Evolutionary conservation across 2,329 filamentous ascomycete species (phyloP).

Genomic region (Botryosphaeria agaves): DNA sequence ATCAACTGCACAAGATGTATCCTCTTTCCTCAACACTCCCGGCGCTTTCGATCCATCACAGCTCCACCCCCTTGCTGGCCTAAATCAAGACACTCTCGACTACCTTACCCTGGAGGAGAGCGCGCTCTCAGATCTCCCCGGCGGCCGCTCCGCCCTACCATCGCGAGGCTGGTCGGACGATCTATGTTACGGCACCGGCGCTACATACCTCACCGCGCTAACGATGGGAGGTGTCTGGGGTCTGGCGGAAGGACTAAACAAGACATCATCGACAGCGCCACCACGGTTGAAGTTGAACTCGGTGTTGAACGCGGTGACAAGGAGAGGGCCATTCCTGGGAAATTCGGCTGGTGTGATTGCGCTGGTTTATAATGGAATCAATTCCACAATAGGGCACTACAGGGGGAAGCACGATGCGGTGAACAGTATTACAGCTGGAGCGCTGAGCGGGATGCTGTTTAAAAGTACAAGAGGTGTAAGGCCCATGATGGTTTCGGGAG

Average conservation of each 20-base stretch:
- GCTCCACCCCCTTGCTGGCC: slow-evolving; percentile 81
- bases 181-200: slow-evolving; percentile 90
- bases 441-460: slow-evolving; percentile 81
- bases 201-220: slow-evolving; percentile 81
- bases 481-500: slow-evolving; percentile 89
- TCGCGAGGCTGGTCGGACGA: slow-evolving; percentile 97
- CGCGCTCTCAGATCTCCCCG: slow-evolving; percentile 69
- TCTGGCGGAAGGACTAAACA: slow-evolving; percentile 70
- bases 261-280: slow-evolving; percentile 50
- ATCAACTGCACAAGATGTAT: slow-evolving; percentile 56
- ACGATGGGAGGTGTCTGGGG: slow-evolving; percentile 83
- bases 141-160: slow-evolving; percentile 72
- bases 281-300: slow-evolving; percentile 89
- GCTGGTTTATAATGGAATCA: slow-evolving; percentile 88
- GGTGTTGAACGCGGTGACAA: slow-evolving; percentile 83
- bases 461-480: slow-evolving; percentile 83
- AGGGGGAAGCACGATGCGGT: slow-evolving; percentile 77
- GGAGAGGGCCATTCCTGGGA: slow-evolving; percentile 83
- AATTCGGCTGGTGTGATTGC: slow-evolving; percentile 94
- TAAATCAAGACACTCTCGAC: slow-evolving; percentile 85
- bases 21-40: slow-evolving; percentile 65
- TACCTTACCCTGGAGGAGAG: slow-evolving; percentile 92
- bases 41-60: slow-evolving; percentile 70
- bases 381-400: slow-evolving; percentile 63
- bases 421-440: slow-evolving; percentile 77